These are phyloP conservation scores for Zalerion maritima DNA, from an alignment of 495 filamentous ascomycete species.

Conservation along the genomic window DNA sequence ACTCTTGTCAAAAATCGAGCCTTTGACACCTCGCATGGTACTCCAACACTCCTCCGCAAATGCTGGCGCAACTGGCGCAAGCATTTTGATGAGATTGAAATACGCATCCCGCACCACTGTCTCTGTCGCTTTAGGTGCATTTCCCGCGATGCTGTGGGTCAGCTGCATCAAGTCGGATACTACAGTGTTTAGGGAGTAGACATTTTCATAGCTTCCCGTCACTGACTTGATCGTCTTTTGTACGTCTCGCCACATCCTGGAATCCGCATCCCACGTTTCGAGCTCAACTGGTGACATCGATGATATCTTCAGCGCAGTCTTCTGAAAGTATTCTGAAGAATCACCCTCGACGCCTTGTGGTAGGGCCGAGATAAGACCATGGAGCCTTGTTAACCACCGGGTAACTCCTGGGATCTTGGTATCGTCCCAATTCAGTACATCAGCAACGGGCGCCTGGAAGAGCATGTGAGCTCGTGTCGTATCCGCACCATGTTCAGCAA, in stretches of 20 bases:
- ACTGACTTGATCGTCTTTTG: slow-evolving; percentile 56
- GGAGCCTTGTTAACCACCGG: slow-evolving; percentile 58
- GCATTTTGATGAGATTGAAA: slow-evolving; percentile 44
- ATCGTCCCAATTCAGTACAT: slow-evolving; percentile 79
- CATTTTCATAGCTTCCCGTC: slow-evolving; percentile 50
- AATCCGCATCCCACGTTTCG: slow-evolving; percentile 31
- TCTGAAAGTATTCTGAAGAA: slow-evolving; percentile 15
- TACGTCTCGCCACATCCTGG: slow-evolving; percentile 43
- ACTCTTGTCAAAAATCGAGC: slow-evolving; percentile 31
- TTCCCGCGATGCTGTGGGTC: slow-evolving; percentile 45
- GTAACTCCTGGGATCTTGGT: slow-evolving; percentile 66
- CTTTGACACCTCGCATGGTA: slow-evolving; percentile 23
- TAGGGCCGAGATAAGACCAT: slow-evolving; percentile 38
- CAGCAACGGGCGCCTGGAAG: slow-evolving; percentile 71
- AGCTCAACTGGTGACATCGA: slow-evolving; percentile 10
- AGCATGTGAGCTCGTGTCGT: slow-evolving; percentile 74
- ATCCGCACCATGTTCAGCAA: slow-evolving; percentile 63
- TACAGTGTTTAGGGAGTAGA: slow-evolving; percentile 64
- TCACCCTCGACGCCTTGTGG: slow-evolving; percentile 2
- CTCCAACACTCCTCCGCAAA: slow-evolving; percentile 72
- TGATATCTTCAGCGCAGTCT: slow-evolving; percentile 1
- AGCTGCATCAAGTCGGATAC: slow-evolving; percentile 70
- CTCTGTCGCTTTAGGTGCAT: slow-evolving; percentile 7
- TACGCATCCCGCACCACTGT: slow-evolving; percentile 19
- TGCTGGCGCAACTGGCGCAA: slow-evolving; percentile 64